These are phyloP conservation scores for Durusdinium trenchii DNA, from an alignment of 73 alveolate genomes.

Conservation along the genomic window DNA sequence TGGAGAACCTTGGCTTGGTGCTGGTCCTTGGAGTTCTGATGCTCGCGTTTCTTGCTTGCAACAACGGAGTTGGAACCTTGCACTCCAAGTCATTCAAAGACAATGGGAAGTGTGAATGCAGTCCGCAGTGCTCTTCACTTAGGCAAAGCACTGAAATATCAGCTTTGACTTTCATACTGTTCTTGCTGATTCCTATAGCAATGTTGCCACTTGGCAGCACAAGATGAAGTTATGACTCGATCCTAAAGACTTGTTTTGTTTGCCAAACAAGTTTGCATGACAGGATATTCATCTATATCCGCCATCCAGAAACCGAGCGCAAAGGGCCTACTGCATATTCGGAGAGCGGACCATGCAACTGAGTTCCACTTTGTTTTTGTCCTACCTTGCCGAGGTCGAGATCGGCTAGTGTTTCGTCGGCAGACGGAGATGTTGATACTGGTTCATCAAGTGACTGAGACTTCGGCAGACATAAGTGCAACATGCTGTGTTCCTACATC, in stretches of 20 bases:
- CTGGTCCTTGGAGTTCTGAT: conserved; percentile 60
- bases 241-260: neutral
- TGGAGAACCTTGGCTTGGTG: conserved; percentile 82
- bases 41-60: conserved; percentile 40
- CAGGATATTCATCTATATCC: conserved; percentile 58
- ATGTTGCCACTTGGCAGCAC: conserved; percentile 36
- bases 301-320: conserved; percentile 80
- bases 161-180: neutral
- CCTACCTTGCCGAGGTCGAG: neutral
- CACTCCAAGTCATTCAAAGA: neutral
- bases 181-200: conserved; percentile 38
- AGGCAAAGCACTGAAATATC: conserved; percentile 45
- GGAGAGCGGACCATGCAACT: neutral
- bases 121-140: neutral
- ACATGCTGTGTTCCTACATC: neutral
- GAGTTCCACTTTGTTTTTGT: neutral
- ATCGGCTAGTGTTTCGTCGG: conserved; percentile 44
- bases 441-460: conserved; percentile 70
- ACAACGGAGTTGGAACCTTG: neutral
- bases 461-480: neutral
- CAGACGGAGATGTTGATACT: conserved; percentile 70
- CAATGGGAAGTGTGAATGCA: neutral
- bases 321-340: neutral
- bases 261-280: neutral
- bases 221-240: no score